Base-by-base conservation (phyloP, 176 grass and related monocot genomes). In the Aegilops longissima region DNA sequence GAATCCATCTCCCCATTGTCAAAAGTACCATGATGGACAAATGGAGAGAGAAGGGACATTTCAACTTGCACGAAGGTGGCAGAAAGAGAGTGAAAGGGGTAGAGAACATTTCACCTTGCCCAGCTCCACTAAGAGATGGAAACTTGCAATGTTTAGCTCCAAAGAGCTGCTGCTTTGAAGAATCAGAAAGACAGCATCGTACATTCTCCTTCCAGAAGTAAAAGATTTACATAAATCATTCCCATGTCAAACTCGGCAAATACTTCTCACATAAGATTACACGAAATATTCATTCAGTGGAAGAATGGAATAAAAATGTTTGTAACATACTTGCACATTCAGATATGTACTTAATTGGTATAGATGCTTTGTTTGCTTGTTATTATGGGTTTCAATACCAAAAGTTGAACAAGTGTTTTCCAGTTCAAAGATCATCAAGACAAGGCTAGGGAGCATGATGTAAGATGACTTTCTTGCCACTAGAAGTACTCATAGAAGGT, bases 61-160 rank as follows among this genome's bases (percentile, higher is more conserved):
- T 30, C 49, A 80, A 52, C 42, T 79, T 87, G 42, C 4, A 89
- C 10, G 31, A 38, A 54, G 65, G 59, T 74, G 33, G 31, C 31
- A 80, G 31, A 56, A 82, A 82, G 64, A 64, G 49, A 24, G 54
- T 80, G 63, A 66, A 38, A 39, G 59, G 23, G 52, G 21, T 52
- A 73, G 25, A 35, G 35, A 88, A 75, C 8, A 82, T 36, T 69
- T 78, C 56, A 98, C 96, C 93, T 95, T 89, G 44, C 78, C 85
- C 84, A 98, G 89, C 39, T 98, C 93, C 51, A 76, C 86, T 84
- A 98, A 88, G 63, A 98, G 83, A 81, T 93, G 89, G 73, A 87
- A 93, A 92, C 96, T 92, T 61, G 86, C 87, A 69, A 98, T 84
- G 42, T 66, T 64, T 85, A 95, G 83, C 86, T 95, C 96, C 62